phyloP scores from a whole-genome alignment of 1,139 yeast genomes.

The Yamadazyma siamensis region DNA sequence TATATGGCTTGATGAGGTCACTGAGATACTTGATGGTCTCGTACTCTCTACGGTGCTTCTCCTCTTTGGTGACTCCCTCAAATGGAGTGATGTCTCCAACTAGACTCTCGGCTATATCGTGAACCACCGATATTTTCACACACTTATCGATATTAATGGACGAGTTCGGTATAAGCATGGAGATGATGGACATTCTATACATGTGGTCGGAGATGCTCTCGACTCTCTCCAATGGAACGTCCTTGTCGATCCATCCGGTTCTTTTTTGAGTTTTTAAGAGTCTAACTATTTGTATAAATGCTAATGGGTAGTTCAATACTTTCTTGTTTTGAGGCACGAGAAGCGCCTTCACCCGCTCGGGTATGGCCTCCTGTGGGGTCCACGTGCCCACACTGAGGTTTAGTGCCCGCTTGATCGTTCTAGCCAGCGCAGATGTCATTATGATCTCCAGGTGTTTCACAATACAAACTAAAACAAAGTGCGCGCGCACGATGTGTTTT shows the following conservation, averaged over 20 bases:
- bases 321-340: constrained; percentile 25
- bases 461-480: no score
- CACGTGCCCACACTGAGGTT: constrained; percentile 28
- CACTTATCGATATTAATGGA: constrained; percentile 50
- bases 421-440: constrained; percentile 1
- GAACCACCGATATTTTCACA: constrained; percentile 82
- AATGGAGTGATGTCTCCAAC: constrained; percentile 96
- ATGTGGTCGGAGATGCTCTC: constrained; percentile 93
- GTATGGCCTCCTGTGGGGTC: constrained; percentile 62
- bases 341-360: constrained; percentile 44
- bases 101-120: constrained; percentile 89
- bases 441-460: no score
- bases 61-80: constrained; percentile 61
- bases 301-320: constrained; percentile 49
- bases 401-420: constrained; percentile 5
- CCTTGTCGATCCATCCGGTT: constrained; percentile 91
- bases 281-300: constrained; percentile 74
- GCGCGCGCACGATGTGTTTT: no score
- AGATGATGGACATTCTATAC: constrained; percentile 90
- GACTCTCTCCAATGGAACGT: constrained; percentile 45
- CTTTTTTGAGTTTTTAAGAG: constrained; percentile 76
- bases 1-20: constrained; percentile 60
- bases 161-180: constrained; percentile 61
- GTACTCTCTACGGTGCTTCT: constrained; percentile 79
- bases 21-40: constrained; percentile 69